Conservation (phyloP, 2,329 filamentous ascomycete genomes). For the Hypoxylon sp. region DNA sequence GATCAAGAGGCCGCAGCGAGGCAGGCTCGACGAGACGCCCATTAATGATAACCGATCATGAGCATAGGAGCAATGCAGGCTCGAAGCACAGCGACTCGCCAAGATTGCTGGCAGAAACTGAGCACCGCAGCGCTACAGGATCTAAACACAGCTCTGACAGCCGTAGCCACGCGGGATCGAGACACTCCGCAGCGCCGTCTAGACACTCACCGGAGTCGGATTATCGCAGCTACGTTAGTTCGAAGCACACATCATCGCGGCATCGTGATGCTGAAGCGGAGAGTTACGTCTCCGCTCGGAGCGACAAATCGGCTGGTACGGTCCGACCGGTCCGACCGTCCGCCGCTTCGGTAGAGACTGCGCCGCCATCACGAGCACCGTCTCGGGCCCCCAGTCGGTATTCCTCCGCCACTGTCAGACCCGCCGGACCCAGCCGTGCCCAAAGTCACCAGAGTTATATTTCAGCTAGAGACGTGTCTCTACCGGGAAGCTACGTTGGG, state of each 20-base stretch:
- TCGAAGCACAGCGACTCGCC: constrained; percentile 56
- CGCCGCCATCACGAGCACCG: constrained; percentile 36
- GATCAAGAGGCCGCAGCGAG: constrained; percentile 61
- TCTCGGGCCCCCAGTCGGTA: constrained; percentile 32
- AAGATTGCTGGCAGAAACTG: constrained; percentile 49
- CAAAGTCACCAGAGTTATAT: constrained; percentile 47
- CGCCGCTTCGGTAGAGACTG: constrained; percentile 59
- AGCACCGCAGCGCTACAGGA: constrained; percentile 32
- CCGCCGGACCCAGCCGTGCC: constrained; percentile 15
- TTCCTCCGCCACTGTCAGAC: constrained; percentile 25
- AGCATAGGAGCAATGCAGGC: constrained; percentile 59
- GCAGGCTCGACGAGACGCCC: constrained; percentile 56
- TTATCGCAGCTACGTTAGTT: constrained; percentile 50
- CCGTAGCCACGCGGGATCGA: constrained; percentile 33
- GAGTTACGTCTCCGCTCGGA: constrained; percentile 63
- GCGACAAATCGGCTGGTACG: constrained; percentile 57
- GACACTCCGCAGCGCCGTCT: constrained; percentile 12
- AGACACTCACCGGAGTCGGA: constrained; percentile 39
- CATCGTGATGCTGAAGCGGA: constrained; percentile 58
- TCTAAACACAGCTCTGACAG: constrained; percentile 36
- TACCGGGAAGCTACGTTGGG: constrained; percentile 61
- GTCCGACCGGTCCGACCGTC: constrained; percentile 48
- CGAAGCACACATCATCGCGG: constrained; percentile 42
- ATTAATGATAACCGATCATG: constrained; percentile 59
- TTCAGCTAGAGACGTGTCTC: constrained; percentile 56